Conservation (phyloP, 106 monocot genomes). For the Triglochin maritima region DNA sequence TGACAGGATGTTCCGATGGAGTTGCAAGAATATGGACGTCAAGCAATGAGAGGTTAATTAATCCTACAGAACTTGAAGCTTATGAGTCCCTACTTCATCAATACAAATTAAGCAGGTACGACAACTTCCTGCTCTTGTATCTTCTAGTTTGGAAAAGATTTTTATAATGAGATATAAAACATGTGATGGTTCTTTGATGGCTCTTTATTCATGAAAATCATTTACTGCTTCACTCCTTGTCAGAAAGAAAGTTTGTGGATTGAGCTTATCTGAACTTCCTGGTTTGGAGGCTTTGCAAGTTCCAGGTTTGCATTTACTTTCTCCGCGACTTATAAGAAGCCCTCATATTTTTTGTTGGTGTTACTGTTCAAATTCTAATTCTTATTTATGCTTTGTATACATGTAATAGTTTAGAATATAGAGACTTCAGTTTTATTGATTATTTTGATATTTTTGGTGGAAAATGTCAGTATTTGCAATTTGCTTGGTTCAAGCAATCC, state of each 20-base stretch:
- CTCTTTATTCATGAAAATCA: background rate
- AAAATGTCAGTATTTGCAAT: too few species aligned
- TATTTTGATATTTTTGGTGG: too few species aligned
- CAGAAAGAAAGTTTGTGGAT: constrained; percentile 86
- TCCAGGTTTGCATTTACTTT: constrained; percentile 45
- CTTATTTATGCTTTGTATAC: too few species aligned
- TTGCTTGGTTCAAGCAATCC: too few species aligned
- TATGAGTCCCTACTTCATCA: constrained; percentile 49
- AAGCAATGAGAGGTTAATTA: constrained; percentile 22
- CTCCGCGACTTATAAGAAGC: background rate
- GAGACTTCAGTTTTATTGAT: too few species aligned
- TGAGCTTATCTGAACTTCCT: constrained; percentile 85
- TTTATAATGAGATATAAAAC: too few species aligned
- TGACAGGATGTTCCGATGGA: constrained; percentile 94
- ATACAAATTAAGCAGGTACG: constrained; percentile 57
- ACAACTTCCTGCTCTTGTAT: background rate
- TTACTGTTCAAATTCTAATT: too few species aligned
- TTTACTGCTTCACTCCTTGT: background rate
- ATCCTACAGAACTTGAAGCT: constrained; percentile 50
- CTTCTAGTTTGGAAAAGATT: too few species aligned
- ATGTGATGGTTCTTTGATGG: background rate
- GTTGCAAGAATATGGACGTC: constrained; percentile 64
- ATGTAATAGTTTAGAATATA: too few species aligned
- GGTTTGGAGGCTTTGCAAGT: constrained; percentile 79
- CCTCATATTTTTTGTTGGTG: too few species aligned